Conservation (phyloP, 169 alveolate genomes). For the Eimeria falciformis region DNA sequence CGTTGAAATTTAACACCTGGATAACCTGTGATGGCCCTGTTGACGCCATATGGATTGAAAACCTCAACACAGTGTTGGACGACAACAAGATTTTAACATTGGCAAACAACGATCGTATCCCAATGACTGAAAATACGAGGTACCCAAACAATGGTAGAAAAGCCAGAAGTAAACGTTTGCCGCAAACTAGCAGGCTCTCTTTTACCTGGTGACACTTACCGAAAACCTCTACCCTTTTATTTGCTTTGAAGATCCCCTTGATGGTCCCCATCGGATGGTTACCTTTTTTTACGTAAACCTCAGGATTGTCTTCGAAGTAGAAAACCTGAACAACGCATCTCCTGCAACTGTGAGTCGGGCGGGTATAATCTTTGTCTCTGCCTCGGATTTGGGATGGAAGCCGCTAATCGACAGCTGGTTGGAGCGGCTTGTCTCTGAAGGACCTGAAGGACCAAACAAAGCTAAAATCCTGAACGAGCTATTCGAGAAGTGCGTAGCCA, state of each 20-base stretch:
- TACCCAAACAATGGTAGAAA: neutral
- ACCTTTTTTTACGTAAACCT: slow-evolving; percentile 24
- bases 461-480: slow-evolving; percentile 84
- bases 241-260: neutral
- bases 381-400: slow-evolving; percentile 94
- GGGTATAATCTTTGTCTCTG: slow-evolving; percentile 95
- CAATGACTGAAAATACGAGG: slow-evolving; percentile 94
- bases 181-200: too few relatives aligned
- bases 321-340: slow-evolving; percentile 93
- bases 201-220: too few relatives aligned
- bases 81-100: slow-evolving; percentile 95
- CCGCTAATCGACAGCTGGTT: slow-evolving; percentile 95
- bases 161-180: neutral
- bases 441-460: slow-evolving; percentile 87
- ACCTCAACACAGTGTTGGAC: slow-evolving; percentile 96
- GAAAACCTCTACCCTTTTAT: neutral
- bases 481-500: slow-evolving; percentile 82
- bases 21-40: slow-evolving; percentile 98
- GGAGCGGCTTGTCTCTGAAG: slow-evolving; percentile 80
- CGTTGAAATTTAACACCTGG: slow-evolving; percentile 94
- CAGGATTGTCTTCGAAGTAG: slow-evolving; percentile 95
- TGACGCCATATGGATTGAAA: slow-evolving; percentile 98
- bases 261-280: too few relatives aligned
- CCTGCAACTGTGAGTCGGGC: slow-evolving; percentile 97
- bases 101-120: slow-evolving; percentile 95